Evolutionary conservation across 2,329 filamentous ascomycete species (phyloP).

Genomic region (Colletotrichum gigasporum): DNA sequence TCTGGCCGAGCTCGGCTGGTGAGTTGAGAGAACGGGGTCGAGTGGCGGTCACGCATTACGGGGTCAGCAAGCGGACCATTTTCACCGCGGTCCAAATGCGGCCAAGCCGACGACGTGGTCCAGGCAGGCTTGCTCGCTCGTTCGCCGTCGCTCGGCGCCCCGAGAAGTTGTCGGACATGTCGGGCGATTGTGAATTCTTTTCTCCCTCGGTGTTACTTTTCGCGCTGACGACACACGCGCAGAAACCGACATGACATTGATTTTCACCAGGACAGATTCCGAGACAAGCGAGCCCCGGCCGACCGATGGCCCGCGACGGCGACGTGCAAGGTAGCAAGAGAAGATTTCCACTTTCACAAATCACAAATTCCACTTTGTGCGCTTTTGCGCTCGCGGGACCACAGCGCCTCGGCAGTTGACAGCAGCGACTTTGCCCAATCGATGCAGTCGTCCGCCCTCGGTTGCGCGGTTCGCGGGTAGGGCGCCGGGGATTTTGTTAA

Average conservation of each 20-base stretch:
- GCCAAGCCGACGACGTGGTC: constrained; percentile 25
- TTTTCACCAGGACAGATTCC: constrained; percentile 2
- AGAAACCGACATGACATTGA: background rate
- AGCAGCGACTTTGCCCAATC: background rate
- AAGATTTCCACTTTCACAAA: background rate
- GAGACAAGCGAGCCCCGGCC: constrained; percentile 5
- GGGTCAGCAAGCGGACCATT: constrained; percentile 5
- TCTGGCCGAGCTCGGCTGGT: background rate
- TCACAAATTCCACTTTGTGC: background rate
- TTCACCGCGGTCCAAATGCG: constrained; percentile 24
- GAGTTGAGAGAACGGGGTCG: background rate
- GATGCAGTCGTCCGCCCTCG: background rate
- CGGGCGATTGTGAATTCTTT: background rate
- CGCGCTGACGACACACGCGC: background rate
- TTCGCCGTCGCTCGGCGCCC: constrained; percentile 1
- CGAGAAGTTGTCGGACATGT: constrained; percentile 14
- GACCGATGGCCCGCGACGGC: background rate
- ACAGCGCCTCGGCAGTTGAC: constrained; percentile 9
- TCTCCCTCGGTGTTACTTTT: background rate
- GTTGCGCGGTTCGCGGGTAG: background rate
- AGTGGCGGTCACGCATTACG: constrained; percentile 10
- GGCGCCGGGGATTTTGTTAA: too few relatives aligned
- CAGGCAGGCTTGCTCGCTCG: background rate
- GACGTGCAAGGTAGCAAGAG: background rate
- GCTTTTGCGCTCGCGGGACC: background rate